Evolutionary conservation across 805 yeast species (phyloP).

Genomic region (Brettanomyces sp.): DNA sequence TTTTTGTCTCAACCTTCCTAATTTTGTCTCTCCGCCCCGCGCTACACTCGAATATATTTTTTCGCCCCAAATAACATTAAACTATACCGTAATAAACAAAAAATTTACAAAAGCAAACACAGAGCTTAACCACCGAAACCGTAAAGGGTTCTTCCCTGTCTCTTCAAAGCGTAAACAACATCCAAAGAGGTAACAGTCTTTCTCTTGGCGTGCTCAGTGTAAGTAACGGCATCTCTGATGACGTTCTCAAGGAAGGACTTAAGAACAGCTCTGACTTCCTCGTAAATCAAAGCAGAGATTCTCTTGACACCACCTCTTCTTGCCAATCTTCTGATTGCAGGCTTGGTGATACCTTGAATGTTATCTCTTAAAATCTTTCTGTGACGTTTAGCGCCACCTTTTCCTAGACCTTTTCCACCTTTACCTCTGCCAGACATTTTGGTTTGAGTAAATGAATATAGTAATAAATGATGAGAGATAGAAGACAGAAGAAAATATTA

Average conservation of each 20-base stretch:
- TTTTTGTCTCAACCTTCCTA: too few species aligned
- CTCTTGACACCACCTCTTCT: constrained; percentile 99
- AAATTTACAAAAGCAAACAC: too few species aligned
- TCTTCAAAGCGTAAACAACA: constrained; percentile 98
- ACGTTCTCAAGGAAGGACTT: constrained; percentile 94
- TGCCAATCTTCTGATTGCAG: constrained; percentile 99
- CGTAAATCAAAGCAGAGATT: constrained; percentile 97
- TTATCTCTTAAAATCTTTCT: constrained; percentile 98
- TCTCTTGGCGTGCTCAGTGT: constrained; percentile 99
- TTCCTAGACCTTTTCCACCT: constrained; percentile 99
- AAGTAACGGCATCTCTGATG: constrained; percentile 98
- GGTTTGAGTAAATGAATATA: background rate
- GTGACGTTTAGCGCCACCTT: constrained; percentile 99
- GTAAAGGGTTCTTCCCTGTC: constrained; percentile 99
- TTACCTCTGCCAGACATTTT: constrained; percentile 98
- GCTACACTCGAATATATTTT: too few species aligned
- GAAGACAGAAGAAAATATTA: background rate
- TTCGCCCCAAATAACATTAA: too few species aligned
- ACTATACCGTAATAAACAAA: too few species aligned
- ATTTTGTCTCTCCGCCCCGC: too few species aligned
- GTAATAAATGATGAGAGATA: background rate
- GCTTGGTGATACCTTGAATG: constrained; percentile 99
- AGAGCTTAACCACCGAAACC: constrained; percentile 95
- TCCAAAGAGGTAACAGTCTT: constrained; percentile 98
- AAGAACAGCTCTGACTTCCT: constrained; percentile 95